Base-by-base conservation (phyloP, 2,329 filamentous ascomycete genomes). In the Hypoxylon sp. region DNA sequence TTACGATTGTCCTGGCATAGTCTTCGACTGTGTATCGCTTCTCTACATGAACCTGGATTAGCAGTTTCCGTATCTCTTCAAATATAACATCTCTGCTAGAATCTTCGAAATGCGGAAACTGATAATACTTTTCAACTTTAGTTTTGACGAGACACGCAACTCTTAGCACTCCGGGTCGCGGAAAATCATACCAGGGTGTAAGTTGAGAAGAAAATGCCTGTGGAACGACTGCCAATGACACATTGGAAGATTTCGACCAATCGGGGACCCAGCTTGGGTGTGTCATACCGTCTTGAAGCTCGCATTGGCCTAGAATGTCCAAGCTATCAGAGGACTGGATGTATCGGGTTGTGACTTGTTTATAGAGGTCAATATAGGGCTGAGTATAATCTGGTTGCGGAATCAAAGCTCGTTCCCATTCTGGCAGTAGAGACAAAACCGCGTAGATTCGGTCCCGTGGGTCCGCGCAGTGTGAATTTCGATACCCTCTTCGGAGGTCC, bases 221-320 rank as follows among this genome's bases (percentile, higher is more conserved):
- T 19, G 16, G 1, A 12, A 3, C 14, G 14, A 27, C 9, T 21
- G n/a, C 12, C 21, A 1, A 21, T 5, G n/a, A n/a, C n/a, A n/a
- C n/a, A 4, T 7, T 19, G 3, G 41, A 8, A 8, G 29, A 6
- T 16, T 37, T 45, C 12, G 65, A 68, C 59, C 63, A 67, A 19
- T 69, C 56, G 12, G 63, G 63, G 8, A 67, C 63, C 66, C 66
- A 69, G 12, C 63, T 69, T 12, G 63, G 56, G 39, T 48, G 57
- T 9, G 56, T 5, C 30, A 25, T 12, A 16, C 7, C 29, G 2
- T 50, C 29, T 3, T 32, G 47, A 14, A 46, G 27, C 21, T 54
- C 29, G 19, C 66, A 67, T 6, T n/a, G 2, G 8, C 0, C 1
- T 11, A 67, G 30, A 1, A 63, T 45, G 3, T 37, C 11, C 5